phyloP scores from a whole-genome alignment of 208 protist genomes.

The Naegleria lovaniensis region DNA sequence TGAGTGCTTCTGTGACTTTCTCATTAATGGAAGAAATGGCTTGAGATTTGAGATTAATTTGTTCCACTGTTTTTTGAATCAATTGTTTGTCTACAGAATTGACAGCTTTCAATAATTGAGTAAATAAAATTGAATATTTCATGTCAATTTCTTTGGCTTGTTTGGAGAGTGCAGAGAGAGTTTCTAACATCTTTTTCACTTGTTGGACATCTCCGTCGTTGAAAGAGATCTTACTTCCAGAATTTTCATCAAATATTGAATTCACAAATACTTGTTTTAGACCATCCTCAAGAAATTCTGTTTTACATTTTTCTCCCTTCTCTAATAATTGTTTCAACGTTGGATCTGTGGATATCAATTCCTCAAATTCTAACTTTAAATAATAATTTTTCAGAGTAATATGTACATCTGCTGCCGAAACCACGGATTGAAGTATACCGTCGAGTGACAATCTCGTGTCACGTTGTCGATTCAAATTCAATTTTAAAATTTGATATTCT shows the following conservation, averaged over 20 bases:
- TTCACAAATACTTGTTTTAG: not conserved
- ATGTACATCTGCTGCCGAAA: not conserved
- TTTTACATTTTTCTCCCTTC: not conserved
- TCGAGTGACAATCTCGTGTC: not conserved
- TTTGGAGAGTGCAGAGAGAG: not conserved
- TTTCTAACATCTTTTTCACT: not conserved
- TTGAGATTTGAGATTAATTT: not conserved
- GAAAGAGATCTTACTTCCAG: not conserved
- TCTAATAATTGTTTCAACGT: not conserved
- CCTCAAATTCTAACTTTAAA: not conserved
- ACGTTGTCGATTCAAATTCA: not conserved
- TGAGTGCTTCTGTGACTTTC: not conserved
- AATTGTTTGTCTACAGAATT: not conserved
- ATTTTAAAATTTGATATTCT: not conserved
- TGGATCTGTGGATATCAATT: not conserved
- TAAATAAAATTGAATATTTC: not conserved
- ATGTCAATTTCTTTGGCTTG: not conserved
- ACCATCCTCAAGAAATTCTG: not conserved
- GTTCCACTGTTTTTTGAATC: not conserved
- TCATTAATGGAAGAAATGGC: not conserved
- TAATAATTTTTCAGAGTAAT: not conserved
- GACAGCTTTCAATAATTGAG: not conserved
- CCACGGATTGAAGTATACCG: not conserved
- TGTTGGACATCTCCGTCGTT: not conserved
- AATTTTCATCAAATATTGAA: not conserved